Conservation (phyloP, 2,329 filamentous ascomycete species). For the Periconia digitata region DNA sequence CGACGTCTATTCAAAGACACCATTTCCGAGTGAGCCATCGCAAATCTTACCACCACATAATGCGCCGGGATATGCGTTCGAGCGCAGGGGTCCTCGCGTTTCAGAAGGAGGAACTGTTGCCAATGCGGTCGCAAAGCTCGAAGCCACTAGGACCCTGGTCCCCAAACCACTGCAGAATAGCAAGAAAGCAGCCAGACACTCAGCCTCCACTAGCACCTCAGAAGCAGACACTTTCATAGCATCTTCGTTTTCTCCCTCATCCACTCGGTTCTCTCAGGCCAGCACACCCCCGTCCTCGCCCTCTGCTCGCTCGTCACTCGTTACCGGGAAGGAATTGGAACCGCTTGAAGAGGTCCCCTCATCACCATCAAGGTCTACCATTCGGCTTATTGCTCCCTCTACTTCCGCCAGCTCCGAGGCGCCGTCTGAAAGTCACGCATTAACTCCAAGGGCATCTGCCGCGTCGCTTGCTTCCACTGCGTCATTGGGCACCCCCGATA, state of each 20-base stretch:
- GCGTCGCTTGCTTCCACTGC: conserved; percentile 37
- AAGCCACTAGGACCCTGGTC: conserved; percentile 35
- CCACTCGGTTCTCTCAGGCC: conserved; percentile 42
- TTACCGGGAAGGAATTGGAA: conserved; percentile 33
- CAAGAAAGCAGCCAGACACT: conserved; percentile 40
- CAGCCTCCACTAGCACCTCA: conserved; percentile 41
- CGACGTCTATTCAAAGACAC: conserved; percentile 42
- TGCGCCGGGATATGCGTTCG: conserved; percentile 41
- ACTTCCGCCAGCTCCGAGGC: conserved; percentile 32
- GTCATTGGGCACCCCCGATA: conserved; percentile 25
- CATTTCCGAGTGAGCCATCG: conserved; percentile 43
- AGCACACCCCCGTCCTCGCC: conserved; percentile 43
- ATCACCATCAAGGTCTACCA: conserved; percentile 30
- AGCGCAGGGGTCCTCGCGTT: conserved; percentile 41
- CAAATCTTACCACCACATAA: conserved; percentile 44
- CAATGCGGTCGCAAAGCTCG: conserved; percentile 43
- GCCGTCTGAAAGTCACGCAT: conserved; percentile 33
- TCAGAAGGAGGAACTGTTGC: conserved; percentile 40
- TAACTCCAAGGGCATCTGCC: conserved; percentile 39
- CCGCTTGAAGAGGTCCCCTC: conserved; percentile 34
- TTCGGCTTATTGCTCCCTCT: conserved; percentile 42
- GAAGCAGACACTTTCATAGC: conserved; percentile 42
- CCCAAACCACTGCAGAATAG: conserved; percentile 34
- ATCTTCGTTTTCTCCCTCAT: conserved; percentile 40
- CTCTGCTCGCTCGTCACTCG: conserved; percentile 26